Evolutionary conservation across 2,329 filamentous ascomycete species (phyloP).

Genomic region (Pseudomassariella vexata): DNA sequence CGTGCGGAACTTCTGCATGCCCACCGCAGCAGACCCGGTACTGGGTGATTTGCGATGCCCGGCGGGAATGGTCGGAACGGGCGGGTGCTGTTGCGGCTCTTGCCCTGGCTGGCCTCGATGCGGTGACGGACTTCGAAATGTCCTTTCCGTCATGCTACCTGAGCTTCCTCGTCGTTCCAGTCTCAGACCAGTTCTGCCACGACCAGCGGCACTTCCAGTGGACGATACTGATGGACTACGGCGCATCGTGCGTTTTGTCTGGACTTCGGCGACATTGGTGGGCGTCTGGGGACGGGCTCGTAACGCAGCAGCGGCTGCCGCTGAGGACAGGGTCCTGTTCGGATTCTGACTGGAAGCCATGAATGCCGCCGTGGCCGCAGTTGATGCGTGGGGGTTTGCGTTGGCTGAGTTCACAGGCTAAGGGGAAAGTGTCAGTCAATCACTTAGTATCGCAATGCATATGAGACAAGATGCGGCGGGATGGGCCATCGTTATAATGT

Average conservation of each 20-base stretch:
- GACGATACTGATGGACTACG: conserved; percentile 70
- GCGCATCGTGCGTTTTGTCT: conserved; percentile 79
- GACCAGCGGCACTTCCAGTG: conserved; percentile 40
- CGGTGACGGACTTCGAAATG: conserved; percentile 75
- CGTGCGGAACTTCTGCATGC: conserved; percentile 43
- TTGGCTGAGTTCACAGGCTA: conserved; percentile 59
- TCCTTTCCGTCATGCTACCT: conserved; percentile 82
- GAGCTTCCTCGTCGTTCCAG: conserved; percentile 64
- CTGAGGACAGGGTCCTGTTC: conserved; percentile 66
- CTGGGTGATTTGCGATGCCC: conserved; percentile 27
- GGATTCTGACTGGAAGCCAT: conserved; percentile 52
- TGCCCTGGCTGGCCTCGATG: conserved; percentile 35
- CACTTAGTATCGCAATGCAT: too few relatives aligned
- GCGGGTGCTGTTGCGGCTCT: conserved; percentile 50
- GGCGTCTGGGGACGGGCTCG: conserved; percentile 72
- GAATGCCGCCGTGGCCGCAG: conserved; percentile 78
- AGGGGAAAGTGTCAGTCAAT: too few relatives aligned
- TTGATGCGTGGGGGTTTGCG: conserved; percentile 67
- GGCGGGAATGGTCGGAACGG: conserved; percentile 66
- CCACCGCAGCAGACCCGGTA: conserved; percentile 34
- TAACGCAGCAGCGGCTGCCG: conserved; percentile 81
- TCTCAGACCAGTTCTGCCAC: conserved; percentile 32
- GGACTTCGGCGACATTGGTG: conserved; percentile 72
- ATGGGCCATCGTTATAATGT: too few relatives aligned
- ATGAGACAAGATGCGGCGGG: conserved; percentile 14